phyloP scores from a whole-genome alignment of 805 yeast genomes.

The Saturnispora quitensis region DNA sequence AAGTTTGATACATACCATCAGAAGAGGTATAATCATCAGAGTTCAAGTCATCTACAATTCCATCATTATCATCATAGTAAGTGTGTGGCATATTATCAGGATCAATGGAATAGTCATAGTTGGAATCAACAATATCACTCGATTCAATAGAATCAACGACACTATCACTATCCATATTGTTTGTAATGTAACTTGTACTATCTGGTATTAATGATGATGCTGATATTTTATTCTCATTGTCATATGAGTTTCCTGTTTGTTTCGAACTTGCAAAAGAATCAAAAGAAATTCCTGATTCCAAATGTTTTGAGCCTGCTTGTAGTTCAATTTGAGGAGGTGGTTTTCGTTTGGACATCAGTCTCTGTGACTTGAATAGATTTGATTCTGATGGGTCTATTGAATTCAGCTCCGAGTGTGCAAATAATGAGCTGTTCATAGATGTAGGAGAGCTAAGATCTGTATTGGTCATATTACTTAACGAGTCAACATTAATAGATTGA shows the following conservation, averaged over 20 bases:
- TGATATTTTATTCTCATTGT: neutral
- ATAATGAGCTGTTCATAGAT: neutral
- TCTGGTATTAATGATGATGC: neutral
- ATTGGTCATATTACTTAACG: neutral
- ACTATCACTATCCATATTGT: conserved; percentile 8
- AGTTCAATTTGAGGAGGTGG: neutral
- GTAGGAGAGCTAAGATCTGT: neutral
- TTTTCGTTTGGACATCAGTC: conserved; percentile 2
- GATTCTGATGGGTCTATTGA: neutral
- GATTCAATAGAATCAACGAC: conserved; percentile 19
- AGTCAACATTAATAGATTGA: neutral
- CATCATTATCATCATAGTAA: conserved; percentile 5
- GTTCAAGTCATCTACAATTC: conserved; percentile 17
- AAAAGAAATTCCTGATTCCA: neutral
- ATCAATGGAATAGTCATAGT: conserved; percentile 12
- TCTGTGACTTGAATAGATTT: neutral
- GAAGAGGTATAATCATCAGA: conserved; percentile 23
- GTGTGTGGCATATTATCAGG: conserved; percentile 2
- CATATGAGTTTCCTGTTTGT: neutral
- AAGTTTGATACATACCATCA: conserved; percentile 12
- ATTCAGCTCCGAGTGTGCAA: neutral
- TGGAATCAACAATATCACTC: conserved; percentile 21
- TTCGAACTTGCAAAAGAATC: neutral
- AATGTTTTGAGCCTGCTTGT: neutral
- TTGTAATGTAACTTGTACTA: neutral